Base-by-base conservation (phyloP, 1,284 basidiomycete genomes). In the Veloboletus limbatus region DNA sequence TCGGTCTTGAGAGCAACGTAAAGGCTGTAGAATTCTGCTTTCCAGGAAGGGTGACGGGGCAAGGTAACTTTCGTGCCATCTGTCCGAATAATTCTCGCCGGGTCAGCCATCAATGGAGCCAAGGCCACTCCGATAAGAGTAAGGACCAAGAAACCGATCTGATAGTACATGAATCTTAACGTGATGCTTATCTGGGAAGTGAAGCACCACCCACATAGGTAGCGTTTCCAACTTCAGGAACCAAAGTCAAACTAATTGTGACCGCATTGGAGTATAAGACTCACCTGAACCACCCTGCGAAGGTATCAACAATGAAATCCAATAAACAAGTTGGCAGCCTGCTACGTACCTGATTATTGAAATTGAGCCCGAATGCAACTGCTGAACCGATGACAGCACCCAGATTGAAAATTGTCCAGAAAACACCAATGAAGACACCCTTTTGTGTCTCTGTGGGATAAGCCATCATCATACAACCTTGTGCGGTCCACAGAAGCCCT, bases 401-500 rank as follows among this genome's bases (percentile, higher is more conserved):
- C 35, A 85, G 52, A 52, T 89, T 88, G 72, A 88, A 88, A 49
- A 88, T 82, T 34, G 72, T 59, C 88, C 87, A 91, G 65, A 90
- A 86, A 36, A 87, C 73, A 17, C 79, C 82, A 52, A 94, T 91
- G 63, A 77, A 88, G 45, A 70, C 71, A 13, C 91, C 91, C 65
- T 94, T 95, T 62, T 90, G 76, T 54, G 68, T 59, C 61, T 86
- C 84, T 31, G 82, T 89, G 0, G 88, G 85, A 63, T 92, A 94
- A 1, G 86, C 77, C 58, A 94, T 72, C 83, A 92, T 92, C 51
- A 92, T 70, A 6, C 81, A 82, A 16, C 90, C 90, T 59, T 93
- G 91, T 1, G 87, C 86, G 1, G 87, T 84, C 90, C 89, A 92
- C n/a, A 94, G 72, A 21, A 93, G 63, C 37, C 86, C 88, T 11